Evolutionary conservation across 371 early-diverging fungal species (phyloP).

Genomic region (Saksenaea oblongispora): DNA sequence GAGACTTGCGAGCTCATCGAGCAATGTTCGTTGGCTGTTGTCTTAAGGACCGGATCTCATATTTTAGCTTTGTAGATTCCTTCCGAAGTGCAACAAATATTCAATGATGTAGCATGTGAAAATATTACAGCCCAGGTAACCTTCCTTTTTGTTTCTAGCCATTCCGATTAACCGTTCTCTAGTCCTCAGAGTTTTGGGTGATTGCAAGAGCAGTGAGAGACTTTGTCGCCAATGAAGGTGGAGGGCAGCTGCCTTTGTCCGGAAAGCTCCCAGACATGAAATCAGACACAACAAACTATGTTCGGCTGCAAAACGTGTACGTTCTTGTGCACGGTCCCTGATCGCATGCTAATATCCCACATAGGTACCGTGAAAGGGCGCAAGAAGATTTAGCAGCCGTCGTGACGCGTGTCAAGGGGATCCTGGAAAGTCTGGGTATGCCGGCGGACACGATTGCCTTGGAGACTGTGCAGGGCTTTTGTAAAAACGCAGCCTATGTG

Average conservation of each 20-base stretch:
- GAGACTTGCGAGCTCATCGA: conserved; percentile 41
- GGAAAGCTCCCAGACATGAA: conserved; percentile 97
- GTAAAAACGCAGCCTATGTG: conserved; percentile 79
- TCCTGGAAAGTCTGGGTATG: conserved; percentile 52
- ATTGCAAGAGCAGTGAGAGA: conserved; percentile 73
- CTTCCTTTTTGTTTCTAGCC: background rate
- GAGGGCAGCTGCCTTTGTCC: conserved; percentile 77
- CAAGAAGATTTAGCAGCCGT: conserved; percentile 68
- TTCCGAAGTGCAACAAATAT: conserved; percentile 48
- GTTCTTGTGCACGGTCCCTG: conserved; percentile 10
- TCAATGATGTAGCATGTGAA: conserved; percentile 54
- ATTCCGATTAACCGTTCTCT: background rate
- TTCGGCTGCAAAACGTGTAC: conserved; percentile 81
- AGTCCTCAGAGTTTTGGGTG: conserved; percentile 89
- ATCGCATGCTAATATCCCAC: background rate
- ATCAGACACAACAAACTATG: conserved; percentile 85
- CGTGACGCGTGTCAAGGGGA: conserved; percentile 43
- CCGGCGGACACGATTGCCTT: conserved; percentile 56
- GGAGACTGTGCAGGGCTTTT: conserved; percentile 79
- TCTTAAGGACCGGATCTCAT: background rate
- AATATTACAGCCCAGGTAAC: conserved; percentile 52
- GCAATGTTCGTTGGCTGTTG: background rate
- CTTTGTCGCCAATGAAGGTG: conserved; percentile 78
- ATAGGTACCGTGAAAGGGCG: conserved; percentile 81
- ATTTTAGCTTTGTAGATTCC: conserved; percentile 39